Evolutionary conservation across 2,329 filamentous ascomycete genomes (phyloP), one percentile per base, ranked within the genome.

Genomic region (Diplocarpon mali): DNA sequence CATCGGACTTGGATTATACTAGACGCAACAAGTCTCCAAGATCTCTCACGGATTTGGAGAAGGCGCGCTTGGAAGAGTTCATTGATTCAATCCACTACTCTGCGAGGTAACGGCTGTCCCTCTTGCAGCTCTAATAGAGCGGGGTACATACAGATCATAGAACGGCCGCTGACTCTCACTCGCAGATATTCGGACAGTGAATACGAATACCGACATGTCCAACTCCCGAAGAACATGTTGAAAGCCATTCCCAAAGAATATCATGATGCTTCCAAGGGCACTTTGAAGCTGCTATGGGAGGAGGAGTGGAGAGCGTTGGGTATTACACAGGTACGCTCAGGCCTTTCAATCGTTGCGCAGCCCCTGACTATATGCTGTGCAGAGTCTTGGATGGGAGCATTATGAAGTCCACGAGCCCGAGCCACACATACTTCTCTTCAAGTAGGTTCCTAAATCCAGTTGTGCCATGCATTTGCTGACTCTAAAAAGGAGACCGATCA

Each of bases 371-470:
- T 42, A 13, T 30, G 9, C 32, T 32, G 27, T 40, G 44, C 62
- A 96, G 89, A 96, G 90, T 71, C 72, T 98, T 60, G 92, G 92
- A 46, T 98, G 92, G 92, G 90, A 96, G 65, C 92, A 98, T 66
- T 98, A 98, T 64, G 92, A 98, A 67, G 92, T 98, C 44, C 92
- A 98, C 65, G 92, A 96, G 66, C 92, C 92, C 35, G 92, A 98
- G 69, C 92, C 92, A 53, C 92, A 98, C 65, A 98, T 98, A 60
- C 76, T 98, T 44, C 77, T 98, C 28, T 98, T 98, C 77, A 98
- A 98, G 90, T 95, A 70, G 65, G 85, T 15, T 24, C 17, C 20
- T 24, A 10, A 14, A 16, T 24, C 10, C 7, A 11, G 7, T n/a
- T 8, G 16, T 17, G 31, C n/a, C 8, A 16, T 14, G 31, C 28